Evolutionary conservation across 495 filamentous ascomycete species (phyloP).

Genomic region (Delitschia confertaspora): DNA sequence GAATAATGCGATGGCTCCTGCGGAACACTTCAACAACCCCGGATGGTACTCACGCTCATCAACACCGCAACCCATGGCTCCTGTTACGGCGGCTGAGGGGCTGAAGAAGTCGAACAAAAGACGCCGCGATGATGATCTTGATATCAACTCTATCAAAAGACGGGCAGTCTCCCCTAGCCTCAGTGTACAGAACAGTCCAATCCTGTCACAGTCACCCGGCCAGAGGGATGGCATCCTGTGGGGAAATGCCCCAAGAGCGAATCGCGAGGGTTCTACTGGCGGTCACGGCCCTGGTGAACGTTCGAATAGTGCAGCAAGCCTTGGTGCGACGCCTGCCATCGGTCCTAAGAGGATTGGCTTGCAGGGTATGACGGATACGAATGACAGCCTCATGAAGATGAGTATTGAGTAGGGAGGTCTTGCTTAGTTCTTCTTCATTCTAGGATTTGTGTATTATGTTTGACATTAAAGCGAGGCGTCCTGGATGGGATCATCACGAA

Average conservation of each 20-base stretch:
- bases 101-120: constrained; percentile 59
- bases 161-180: constrained; percentile 88
- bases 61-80: constrained; percentile 40
- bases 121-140: constrained; percentile 83
- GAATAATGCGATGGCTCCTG: constrained; percentile 17
- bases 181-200: constrained; percentile 80
- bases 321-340: constrained; percentile 34
- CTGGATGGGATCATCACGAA: too few relatives aligned
- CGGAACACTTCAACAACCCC: constrained; percentile 6
- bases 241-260: constrained; percentile 56
- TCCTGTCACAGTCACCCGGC: constrained; percentile 69
- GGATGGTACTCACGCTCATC: constrained; percentile 41
- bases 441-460: not conserved
- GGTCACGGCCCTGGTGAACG: constrained; percentile 45
- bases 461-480: constrained; percentile 16
- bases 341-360: constrained; percentile 67
- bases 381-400: constrained; percentile 95
- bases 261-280: constrained; percentile 44
- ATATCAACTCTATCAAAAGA: constrained; percentile 81
- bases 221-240: constrained; percentile 61
- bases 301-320: constrained; percentile 39
- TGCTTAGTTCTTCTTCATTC: not conserved
- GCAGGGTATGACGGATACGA: constrained; percentile 93
- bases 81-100: constrained; percentile 53
- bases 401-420: constrained; percentile 59